Percentiles rank a stretch among this genome's conserved stretches.
Conservation (phyloP, 768 basidiomycete genomes). For the Leccinum incarnatum region DNA sequence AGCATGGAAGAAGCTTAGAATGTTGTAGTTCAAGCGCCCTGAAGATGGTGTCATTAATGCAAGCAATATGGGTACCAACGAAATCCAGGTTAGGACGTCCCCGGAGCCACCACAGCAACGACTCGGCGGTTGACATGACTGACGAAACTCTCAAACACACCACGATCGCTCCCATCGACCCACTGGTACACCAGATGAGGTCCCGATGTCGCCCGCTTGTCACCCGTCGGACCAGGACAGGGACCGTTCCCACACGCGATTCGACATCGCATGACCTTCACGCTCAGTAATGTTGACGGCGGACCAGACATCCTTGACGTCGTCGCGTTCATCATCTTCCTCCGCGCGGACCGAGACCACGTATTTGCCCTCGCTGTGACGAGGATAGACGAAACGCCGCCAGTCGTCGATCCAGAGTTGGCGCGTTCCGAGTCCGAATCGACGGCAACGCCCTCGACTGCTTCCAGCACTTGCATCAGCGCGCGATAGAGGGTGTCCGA, state of each 20-base stretch:
- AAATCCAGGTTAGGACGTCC: background rate
- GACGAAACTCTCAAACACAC: slow-evolving; percentile 63
- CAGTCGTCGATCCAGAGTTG: background rate
- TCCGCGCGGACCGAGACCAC: slow-evolving; percentile 68
- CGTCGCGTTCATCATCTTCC: slow-evolving; percentile 36
- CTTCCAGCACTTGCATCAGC: too few species aligned
- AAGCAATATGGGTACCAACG: background rate
- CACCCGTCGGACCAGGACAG: slow-evolving; percentile 15
- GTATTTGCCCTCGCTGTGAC: slow-evolving; percentile 41
- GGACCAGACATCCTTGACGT: slow-evolving; percentile 1
- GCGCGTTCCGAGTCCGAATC: background rate
- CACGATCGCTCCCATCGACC: slow-evolving; percentile 57
- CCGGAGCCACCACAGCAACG: background rate
- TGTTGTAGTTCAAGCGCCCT: background rate
- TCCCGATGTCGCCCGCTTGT: slow-evolving; percentile 5
- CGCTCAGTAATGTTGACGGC: background rate
- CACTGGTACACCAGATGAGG: slow-evolving; percentile 48
- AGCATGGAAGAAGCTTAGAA: background rate
- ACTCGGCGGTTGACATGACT: slow-evolving; percentile 62
- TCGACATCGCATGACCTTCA: slow-evolving; percentile 23
- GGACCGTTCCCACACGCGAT: slow-evolving; percentile 22
- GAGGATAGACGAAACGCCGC: slow-evolving; percentile 15
- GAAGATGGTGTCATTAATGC: background rate
- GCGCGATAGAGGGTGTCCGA: background rate
- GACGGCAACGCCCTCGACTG: too few species aligned